A percentile compares a stretch with the other conserved stretches of the same genome.
Evolutionary conservation across 768 basidiomycete species (phyloP).

Genomic region (Suillus sp.): DNA sequence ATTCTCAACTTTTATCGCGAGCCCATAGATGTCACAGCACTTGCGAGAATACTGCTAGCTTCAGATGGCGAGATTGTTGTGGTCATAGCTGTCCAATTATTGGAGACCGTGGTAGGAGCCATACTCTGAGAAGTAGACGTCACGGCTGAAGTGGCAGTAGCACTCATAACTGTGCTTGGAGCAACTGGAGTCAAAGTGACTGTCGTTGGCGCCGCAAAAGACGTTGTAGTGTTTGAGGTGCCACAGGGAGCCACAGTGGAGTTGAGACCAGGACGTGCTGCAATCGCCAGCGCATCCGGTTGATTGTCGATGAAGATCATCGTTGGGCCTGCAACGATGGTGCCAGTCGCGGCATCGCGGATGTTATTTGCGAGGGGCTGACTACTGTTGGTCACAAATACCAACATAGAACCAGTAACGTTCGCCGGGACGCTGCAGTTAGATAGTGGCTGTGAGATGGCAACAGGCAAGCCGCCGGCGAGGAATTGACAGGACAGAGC

Average conservation of each 20-base stretch:
- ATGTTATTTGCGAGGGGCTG: constrained; percentile 66
- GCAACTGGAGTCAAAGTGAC: constrained; percentile 15
- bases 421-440: constrained; percentile 65
- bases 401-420: constrained; percentile 73
- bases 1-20: not conserved
- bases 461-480: constrained; percentile 55
- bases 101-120: not conserved
- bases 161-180: constrained; percentile 26
- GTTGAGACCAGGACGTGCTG: constrained; percentile 39
- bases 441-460: constrained; percentile 60
- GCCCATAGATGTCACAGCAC: constrained; percentile 21
- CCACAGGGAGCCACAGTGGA: not conserved
- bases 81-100: constrained; percentile 16
- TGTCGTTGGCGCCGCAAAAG: constrained; percentile 13
- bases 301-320: constrained; percentile 66
- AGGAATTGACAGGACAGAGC: constrained; percentile 76
- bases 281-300: constrained; percentile 51
- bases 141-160: constrained; percentile 37
- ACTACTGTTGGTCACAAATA: constrained; percentile 66
- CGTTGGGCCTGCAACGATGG: constrained; percentile 65
- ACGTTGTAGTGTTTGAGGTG: constrained; percentile 3
- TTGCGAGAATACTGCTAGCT: constrained; percentile 35
- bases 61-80: constrained; percentile 27
- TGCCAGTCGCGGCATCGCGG: constrained; percentile 31
- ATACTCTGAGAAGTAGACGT: constrained; percentile 7